Base-by-base conservation (phyloP, 768 basidiomycete genomes). In the Erythrobasidium yunnanense region DNA sequence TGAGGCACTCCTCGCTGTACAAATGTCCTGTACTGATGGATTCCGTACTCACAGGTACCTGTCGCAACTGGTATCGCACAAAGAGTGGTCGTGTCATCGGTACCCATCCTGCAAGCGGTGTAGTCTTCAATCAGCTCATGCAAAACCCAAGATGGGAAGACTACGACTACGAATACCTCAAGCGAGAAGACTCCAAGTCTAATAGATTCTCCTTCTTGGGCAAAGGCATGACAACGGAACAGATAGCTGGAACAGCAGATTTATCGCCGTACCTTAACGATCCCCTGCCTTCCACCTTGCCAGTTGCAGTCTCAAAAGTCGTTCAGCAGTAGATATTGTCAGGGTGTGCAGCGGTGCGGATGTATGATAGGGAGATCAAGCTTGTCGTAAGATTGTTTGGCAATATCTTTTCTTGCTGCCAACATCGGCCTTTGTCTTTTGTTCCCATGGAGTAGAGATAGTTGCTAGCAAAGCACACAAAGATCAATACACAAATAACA, bases 121-220 rank as follows among this genome's bases (percentile, higher is more conserved):
- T 58, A 25, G 45, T 58, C 56, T 58, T 58, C 56, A 34, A 58
- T 27, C 11, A 58, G 7, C 27, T 58, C 18, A 35, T 58, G 33
- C 42, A 58, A 45, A 42, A 47, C 18, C 56, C 56, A 8, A 58
- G 56, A 58, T 58, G 56, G 56, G 56, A 58, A 58, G 56, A 58
- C 25, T 58, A 42, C 38, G 56, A 58, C 4, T 58, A 58, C 20
- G 56, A 58, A 46, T 27, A 58, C 29, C 17, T 58, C 34, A 20
- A 46, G 45, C 45, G 34, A 35, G 38, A 35, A 8, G 56, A 58
- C 25, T 58, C 56, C 7, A 58, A 58, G 45, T 35, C 45, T 18
- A 58, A 58, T 47, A 35, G 56, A 49, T 58, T 58, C 20, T 35
- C 56, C 22, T 58, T 58, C 25, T 45, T 58, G 17, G 56, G 56